These are phyloP conservation scores for Rhodotorula sp. DNA, from an alignment of 1,284 basidiomycete species.

Conservation along the genomic window DNA sequence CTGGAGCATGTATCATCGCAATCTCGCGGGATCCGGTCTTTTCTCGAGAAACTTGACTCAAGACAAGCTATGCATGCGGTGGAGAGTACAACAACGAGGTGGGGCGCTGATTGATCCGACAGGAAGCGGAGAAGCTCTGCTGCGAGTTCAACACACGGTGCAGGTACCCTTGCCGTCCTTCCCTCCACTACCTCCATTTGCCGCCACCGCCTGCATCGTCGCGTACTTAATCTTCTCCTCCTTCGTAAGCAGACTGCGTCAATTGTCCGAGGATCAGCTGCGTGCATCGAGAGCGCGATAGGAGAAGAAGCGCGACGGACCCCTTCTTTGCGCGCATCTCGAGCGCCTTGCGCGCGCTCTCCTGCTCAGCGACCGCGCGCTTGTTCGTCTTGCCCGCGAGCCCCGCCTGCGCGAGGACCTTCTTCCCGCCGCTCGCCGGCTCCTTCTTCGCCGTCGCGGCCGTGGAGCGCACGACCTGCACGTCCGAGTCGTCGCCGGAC, in stretches of 20 bases:
- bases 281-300: not conserved
- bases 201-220: slow-evolving; percentile 39
- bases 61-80: not conserved
- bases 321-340: slow-evolving; percentile 42
- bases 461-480: slow-evolving; percentile 11
- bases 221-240: slow-evolving; percentile 41
- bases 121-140: no score
- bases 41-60: not conserved
- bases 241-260: slow-evolving; percentile 35
- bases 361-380: slow-evolving; percentile 35
- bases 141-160: not conserved
- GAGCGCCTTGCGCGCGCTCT: slow-evolving; percentile 34
- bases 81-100: not conserved
- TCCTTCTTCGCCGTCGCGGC: slow-evolving; percentile 4
- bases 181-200: not conserved
- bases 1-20: not conserved
- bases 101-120: no score
- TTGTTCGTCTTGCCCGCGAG: slow-evolving; percentile 18
- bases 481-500: slow-evolving; percentile 14
- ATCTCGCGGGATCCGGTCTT: no score
- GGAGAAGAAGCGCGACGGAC: slow-evolving; percentile 8
- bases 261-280: not conserved
- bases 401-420: slow-evolving; percentile 3
- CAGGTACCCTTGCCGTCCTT: not conserved
- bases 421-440: no score